Percentiles rank a stretch among this genome's conserved stretches.
Conservation (phyloP, 495 filamentous ascomycete genomes). For the Choiromyces venosus region DNA sequence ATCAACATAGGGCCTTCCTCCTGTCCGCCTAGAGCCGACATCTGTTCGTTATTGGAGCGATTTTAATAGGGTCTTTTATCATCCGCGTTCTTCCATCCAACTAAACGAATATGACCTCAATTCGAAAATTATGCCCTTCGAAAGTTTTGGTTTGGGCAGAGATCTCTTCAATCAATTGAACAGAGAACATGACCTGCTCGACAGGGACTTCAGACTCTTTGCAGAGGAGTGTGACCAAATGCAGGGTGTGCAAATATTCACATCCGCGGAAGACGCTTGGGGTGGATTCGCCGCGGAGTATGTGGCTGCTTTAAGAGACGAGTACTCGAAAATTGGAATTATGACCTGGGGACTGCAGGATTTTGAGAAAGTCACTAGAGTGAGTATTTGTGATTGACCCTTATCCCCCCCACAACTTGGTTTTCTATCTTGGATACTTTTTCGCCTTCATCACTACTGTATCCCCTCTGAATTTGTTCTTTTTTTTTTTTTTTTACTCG, state of each 20-base stretch:
- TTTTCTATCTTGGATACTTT: constrained; percentile 11
- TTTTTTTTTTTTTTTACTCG: constrained; percentile 3
- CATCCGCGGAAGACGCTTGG: constrained; percentile 83
- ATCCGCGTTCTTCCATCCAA: constrained; percentile 82
- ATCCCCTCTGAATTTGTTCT: background rate
- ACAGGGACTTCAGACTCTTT: constrained; percentile 79
- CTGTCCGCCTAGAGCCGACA: constrained; percentile 58
- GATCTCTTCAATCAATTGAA: constrained; percentile 77
- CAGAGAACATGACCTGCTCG: constrained; percentile 77
- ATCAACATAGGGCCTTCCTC: constrained; percentile 64
- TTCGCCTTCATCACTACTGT: background rate
- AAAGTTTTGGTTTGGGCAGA: constrained; percentile 70
- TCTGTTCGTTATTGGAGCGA: constrained; percentile 93
- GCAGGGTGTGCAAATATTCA: constrained; percentile 78
- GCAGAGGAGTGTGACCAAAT: constrained; percentile 89
- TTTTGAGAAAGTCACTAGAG: constrained; percentile 54
- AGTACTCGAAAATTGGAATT: constrained; percentile 77
- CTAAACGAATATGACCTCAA: constrained; percentile 81
- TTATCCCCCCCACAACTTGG: constrained; percentile 3
- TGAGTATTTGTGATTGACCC: constrained; percentile 43
- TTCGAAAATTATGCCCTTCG: constrained; percentile 72
- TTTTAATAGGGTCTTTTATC: constrained; percentile 83
- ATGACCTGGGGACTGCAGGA: constrained; percentile 82
- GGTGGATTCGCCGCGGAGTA: constrained; percentile 78
- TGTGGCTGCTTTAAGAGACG: constrained; percentile 75